Evolutionary conservation across 2,329 filamentous ascomycete genomes (phyloP), one percentile per base, ranked within the genome.

Genomic region (Talaromyces sp.): DNA sequence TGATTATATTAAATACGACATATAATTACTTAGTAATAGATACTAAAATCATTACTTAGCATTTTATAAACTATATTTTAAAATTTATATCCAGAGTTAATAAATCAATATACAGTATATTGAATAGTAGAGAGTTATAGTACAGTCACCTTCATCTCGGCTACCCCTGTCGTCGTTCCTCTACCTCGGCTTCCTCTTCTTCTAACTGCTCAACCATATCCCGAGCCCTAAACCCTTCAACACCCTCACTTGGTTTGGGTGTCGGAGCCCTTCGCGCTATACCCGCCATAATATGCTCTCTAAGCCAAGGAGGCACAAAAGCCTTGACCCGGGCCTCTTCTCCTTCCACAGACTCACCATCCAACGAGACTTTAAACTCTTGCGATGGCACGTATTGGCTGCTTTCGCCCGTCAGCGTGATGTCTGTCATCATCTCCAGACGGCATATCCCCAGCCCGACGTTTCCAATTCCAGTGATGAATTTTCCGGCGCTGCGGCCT

Each of bases 361-460:
- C 77, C 79, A 80, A 81, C 32, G 81, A 77, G 32, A 89, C 72
- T 62, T 84, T 78, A 67, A 89, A 89, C 73, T 89, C 83, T 61
- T 87, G 82, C 0, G 80, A 81, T 0, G 84, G 81, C 62, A 78
- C 84, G 70, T 81, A 90, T 24, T 77, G 77, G 5, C 84, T 83
- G 0, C 84, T 82, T 64, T 89, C 86, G 60, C 86, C 89, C 2
- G 89, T 89, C 58, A 95, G 78, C 35, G 80, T 80, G 54, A 95
- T 78, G 70, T 91, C 89, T 5, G 91, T 96, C 93, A 97, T 97
- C 71, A 88, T 87, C 77, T 96, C 92, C 67, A 98, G 76, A 27
- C 93, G 86, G 71, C 93, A 97, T 66, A 97, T 77, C 2, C 87
- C 93, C 57, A 99, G 80, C 1, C 95, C 95, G 31, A 98, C 77